These are phyloP conservation scores for Podaxis sp. DNA, from an alignment of 768 basidiomycete species.

Conservation along the genomic window DNA sequence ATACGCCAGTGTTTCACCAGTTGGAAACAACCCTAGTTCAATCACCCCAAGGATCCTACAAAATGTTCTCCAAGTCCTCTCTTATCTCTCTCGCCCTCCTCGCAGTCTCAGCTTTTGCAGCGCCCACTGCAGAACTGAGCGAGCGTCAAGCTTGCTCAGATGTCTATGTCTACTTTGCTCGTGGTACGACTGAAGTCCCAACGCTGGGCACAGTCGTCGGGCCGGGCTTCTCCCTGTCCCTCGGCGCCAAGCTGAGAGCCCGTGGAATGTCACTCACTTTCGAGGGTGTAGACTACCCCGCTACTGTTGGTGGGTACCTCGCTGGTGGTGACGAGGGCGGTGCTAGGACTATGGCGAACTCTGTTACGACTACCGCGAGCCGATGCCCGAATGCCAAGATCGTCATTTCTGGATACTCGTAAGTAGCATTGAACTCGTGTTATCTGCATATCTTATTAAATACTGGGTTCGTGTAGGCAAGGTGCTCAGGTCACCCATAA, in stretches of 20 bases:
- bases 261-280: slow-evolving; percentile 11
- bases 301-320: slow-evolving; percentile 16
- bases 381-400: slow-evolving; percentile 25
- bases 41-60: background rate
- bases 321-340: slow-evolving; percentile 19
- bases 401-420: slow-evolving; percentile 26
- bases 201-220: slow-evolving; percentile 19
- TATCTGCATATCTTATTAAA: background rate
- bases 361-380: slow-evolving; percentile 15
- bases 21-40: background rate
- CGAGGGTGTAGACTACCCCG: slow-evolving; percentile 17
- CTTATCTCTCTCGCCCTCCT: background rate
- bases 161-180: slow-evolving; percentile 15
- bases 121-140: background rate
- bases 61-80: slow-evolving; percentile 1
- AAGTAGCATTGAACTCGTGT: background rate
- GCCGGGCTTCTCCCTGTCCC: slow-evolving; percentile 12
- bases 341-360: slow-evolving; percentile 17
- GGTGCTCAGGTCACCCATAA: slow-evolving; percentile 39
- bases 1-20: background rate
- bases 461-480: slow-evolving; percentile 22
- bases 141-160: slow-evolving; percentile 3
- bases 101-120: background rate
- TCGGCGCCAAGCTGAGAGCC: slow-evolving; percentile 2
- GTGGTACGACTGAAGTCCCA: slow-evolving; percentile 18